Conservation (phyloP, 768 basidiomycete genomes). For the Podaxis sp. region DNA sequence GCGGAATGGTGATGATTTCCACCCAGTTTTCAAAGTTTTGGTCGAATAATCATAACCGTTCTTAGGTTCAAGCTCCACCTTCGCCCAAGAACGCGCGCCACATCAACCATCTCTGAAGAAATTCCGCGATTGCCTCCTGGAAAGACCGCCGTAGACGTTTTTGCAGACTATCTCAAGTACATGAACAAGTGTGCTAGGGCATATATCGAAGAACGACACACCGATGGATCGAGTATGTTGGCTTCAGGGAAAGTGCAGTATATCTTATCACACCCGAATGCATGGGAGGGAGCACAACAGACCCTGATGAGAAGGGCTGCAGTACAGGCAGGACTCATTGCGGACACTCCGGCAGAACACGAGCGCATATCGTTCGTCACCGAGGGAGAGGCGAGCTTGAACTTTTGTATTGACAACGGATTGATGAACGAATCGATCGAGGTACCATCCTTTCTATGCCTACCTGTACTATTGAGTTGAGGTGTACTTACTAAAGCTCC, state of each 20-base stretch:
- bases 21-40: neutral
- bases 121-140: constrained; percentile 40
- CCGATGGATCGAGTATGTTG: neutral
- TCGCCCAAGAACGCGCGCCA: constrained; percentile 18
- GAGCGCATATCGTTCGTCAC: constrained; percentile 51
- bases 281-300: constrained; percentile 61
- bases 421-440: constrained; percentile 23
- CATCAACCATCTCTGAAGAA: neutral
- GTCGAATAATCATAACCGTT: neutral
- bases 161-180: constrained; percentile 52
- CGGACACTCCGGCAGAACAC: constrained; percentile 32
- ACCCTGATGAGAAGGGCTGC: constrained; percentile 52
- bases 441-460: constrained; percentile 12
- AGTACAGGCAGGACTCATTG: constrained; percentile 48
- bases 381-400: constrained; percentile 61
- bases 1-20: constrained; percentile 35
- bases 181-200: constrained; percentile 25
- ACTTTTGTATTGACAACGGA: constrained; percentile 49
- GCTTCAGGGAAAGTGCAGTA: constrained; percentile 15
- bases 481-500: neutral
- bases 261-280: constrained; percentile 59
- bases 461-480: neutral
- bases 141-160: constrained; percentile 33
- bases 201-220: constrained; percentile 15
- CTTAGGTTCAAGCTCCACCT: constrained; percentile 37